phyloP scores from a whole-genome alignment of 2,329 filamentous ascomycete species.

The Ophiostoma triangulosporum region DNA sequence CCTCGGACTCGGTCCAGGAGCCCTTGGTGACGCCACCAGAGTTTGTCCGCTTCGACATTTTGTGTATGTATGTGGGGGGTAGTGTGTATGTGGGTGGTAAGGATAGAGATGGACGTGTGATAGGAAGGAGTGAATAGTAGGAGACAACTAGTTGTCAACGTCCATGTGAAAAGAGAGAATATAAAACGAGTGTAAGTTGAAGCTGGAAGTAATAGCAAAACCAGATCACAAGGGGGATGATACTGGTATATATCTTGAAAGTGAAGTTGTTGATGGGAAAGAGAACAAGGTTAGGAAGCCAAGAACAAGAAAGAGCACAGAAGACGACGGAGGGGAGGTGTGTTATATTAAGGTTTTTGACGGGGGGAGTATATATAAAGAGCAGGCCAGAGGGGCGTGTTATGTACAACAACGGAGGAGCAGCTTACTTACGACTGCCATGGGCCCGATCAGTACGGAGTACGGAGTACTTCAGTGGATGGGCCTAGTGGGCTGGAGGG shows the following conservation, averaged over 20 bases:
- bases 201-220: too few species aligned
- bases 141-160: too few species aligned
- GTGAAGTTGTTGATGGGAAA: not conserved
- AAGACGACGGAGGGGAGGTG: constrained; percentile 5
- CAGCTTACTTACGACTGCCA: not conserved
- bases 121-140: not conserved
- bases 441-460: not conserved
- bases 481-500: not conserved
- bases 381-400: not conserved
- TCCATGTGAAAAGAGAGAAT: too few species aligned
- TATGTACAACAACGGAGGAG: not conserved
- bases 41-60: not conserved
- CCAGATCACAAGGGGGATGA: too few species aligned
- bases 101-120: too few species aligned
- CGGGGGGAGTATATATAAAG: not conserved
- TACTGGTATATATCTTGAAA: not conserved
- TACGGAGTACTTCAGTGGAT: not conserved
- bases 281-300: not conserved
- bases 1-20: constrained; percentile 62
- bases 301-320: not conserved
- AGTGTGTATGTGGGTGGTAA: not conserved
- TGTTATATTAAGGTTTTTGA: constrained; percentile 6
- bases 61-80: not conserved
- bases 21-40: constrained; percentile 25
- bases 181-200: too few species aligned